Base-by-base conservation (phyloP, 1,284 basidiomycete species). In the Ustilago cynodontis region DNA sequence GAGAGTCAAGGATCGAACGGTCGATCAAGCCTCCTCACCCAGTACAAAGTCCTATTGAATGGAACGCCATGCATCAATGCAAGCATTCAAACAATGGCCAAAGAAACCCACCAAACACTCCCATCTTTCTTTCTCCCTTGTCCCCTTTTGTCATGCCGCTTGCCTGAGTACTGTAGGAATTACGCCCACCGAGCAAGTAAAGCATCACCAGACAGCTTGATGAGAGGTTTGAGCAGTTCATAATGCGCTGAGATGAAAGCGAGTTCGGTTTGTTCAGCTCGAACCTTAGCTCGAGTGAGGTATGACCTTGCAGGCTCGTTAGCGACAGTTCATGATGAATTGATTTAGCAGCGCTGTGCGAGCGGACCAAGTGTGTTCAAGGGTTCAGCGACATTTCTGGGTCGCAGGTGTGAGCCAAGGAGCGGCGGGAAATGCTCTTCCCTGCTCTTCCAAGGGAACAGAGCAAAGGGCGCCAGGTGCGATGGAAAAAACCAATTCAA, bases 381-480 rank as follows among this genome's bases (percentile, higher is more conserved):
- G n/a, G n/a, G n/a, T n/a, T n/a, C n/a, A n/a, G n/a, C n/a, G n/a
- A n/a, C n/a, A n/a, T 49, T 49, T 28, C 47, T 49, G 47, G 47
- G 26, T 49, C 13, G 11, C 2, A 4, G 3, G 14, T n/a, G n/a
- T n/a, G 3, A 35, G 50, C 50, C 29, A 52, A 33, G 29, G 37
- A 56, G 54, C 54, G 54, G 54, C 54, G 37, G 54, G 54, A 43
- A 22, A 10, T n/a, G n/a, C n/a, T n/a, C n/a, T n/a, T n/a, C n/a
- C n/a, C n/a, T n/a, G n/a, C n/a, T n/a, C n/a, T n/a, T n/a, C n/a
- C n/a, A n/a, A n/a, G n/a, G n/a, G n/a, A n/a, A n/a, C n/a, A n/a
- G n/a, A n/a, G n/a, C n/a, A n/a, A n/a, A n/a, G n/a, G n/a, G n/a
- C n/a, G n/a, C n/a, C n/a, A n/a, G n/a, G n/a, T n/a, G n/a, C 35